Evolutionary conservation across 2,329 filamentous ascomycete genomes (phyloP).

Genomic region (Fusarium tricinctum): DNA sequence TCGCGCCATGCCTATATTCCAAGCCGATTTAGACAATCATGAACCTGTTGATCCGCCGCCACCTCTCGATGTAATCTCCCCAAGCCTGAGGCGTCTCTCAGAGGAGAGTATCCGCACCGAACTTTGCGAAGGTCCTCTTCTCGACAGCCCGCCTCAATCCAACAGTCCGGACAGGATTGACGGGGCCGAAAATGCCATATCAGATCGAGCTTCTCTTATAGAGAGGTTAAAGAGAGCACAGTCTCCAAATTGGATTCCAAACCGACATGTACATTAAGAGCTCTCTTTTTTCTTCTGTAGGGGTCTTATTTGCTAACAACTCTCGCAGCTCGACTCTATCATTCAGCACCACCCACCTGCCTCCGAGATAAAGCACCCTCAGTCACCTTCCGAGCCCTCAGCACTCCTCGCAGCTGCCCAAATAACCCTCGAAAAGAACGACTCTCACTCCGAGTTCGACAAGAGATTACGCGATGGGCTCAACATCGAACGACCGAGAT

Average conservation of each 20-base stretch:
- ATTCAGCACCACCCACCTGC: constrained; percentile 46
- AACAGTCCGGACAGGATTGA: constrained; percentile 41
- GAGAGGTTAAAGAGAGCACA: constrained; percentile 84
- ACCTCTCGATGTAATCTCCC: constrained; percentile 30
- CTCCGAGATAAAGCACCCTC: constrained; percentile 44
- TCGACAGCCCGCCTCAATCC: constrained; percentile 57
- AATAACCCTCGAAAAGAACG: constrained; percentile 58
- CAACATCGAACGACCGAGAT: constrained; percentile 85
- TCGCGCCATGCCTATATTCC: constrained; percentile 70
- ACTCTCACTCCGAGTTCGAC: constrained; percentile 44
- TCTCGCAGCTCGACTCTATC: constrained; percentile 57
- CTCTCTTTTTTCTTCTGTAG: neutral
- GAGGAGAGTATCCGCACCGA: constrained; percentile 74
- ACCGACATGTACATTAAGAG: constrained; percentile 67
- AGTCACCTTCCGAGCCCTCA: constrained; percentile 55
- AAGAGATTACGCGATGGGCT: constrained; percentile 67
- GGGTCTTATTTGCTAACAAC: constrained; percentile 24
- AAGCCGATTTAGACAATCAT: constrained; percentile 62
- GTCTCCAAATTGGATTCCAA: constrained; percentile 80
- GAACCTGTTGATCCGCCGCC: constrained; percentile 47
- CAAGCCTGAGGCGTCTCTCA: constrained; percentile 58
- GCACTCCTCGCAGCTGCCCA: constrained; percentile 62
- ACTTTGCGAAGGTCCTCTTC: constrained; percentile 70
- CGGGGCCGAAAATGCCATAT: constrained; percentile 55
- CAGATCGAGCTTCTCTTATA: constrained; percentile 83